Conservation (phyloP, 164 flowering plant species). For the Stephania cephalantha region DNA sequence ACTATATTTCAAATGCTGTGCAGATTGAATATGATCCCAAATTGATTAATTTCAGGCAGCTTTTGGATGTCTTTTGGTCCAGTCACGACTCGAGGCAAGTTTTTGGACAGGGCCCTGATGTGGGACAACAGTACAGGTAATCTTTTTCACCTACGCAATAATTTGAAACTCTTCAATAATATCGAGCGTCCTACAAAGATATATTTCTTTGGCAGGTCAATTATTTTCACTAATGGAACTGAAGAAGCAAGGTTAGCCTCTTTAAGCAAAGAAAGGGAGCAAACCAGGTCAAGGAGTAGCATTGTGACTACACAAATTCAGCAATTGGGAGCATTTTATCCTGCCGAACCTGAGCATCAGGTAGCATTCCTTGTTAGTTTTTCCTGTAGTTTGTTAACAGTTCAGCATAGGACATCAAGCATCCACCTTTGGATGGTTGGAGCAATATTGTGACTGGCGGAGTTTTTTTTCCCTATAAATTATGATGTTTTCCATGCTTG, state of each 20-base stretch:
- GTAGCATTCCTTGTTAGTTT: constrained; percentile 22
- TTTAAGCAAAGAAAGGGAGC: constrained; percentile 81
- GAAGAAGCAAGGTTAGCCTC: constrained; percentile 80
- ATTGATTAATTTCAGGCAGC: constrained; percentile 57
- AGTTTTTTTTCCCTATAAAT: neutral
- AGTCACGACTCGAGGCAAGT: constrained; percentile 94
- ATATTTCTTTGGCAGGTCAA: constrained; percentile 46
- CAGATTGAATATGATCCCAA: constrained; percentile 92
- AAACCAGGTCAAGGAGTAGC: constrained; percentile 52
- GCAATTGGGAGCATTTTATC: constrained; percentile 58
- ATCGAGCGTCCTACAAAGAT: neutral
- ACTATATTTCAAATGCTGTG: constrained; percentile 18
- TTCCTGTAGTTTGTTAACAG: neutral
- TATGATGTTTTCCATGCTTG: neutral
- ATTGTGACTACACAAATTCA: constrained; percentile 83
- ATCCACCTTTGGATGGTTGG: neutral
- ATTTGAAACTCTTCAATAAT: neutral
- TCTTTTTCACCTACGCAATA: neutral
- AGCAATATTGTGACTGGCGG: neutral
- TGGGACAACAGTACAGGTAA: constrained; percentile 89
- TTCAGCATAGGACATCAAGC: neutral
- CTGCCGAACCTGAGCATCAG: constrained; percentile 97
- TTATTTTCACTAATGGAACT: constrained; percentile 76
- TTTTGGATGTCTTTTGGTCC: constrained; percentile 89
- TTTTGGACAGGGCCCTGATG: constrained; percentile 99